A percentile compares a stretch with the other conserved stretches of the same genome.
Evolutionary conservation across 23 red algal genomes (phyloP).

Genomic region (Chondrus crispus): DNA sequence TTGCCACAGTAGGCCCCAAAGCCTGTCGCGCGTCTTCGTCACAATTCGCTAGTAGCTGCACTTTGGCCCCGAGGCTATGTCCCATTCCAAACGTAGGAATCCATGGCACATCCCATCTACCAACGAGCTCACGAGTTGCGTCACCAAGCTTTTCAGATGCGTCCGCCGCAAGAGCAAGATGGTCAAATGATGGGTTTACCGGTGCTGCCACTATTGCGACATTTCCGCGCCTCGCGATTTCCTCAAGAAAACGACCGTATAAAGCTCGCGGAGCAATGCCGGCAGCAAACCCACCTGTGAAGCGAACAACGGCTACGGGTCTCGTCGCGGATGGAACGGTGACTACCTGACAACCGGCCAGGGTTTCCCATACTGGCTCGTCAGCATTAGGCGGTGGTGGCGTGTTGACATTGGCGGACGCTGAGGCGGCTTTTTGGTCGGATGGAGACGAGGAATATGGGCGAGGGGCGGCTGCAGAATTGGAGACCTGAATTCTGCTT

Average conservation of each 20-base stretch:
- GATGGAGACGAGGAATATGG: too few species aligned
- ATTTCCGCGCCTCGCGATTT: conserved; percentile 34
- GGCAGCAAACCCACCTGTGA: conserved; percentile 62
- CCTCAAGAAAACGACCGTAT: conserved; percentile 59
- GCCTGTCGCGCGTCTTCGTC: not conserved
- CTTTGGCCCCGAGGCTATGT: conserved; percentile 84
- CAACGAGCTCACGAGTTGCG: conserved; percentile 14
- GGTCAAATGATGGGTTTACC: conserved; percentile 51
- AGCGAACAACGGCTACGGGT: conserved; percentile 54
- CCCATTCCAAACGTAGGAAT: conserved; percentile 78
- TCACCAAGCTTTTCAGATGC: not conserved
- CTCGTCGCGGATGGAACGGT: not conserved
- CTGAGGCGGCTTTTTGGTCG: not conserved
- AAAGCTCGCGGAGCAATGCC: conserved; percentile 53
- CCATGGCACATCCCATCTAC: not conserved
- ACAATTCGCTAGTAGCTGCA: conserved; percentile 45
- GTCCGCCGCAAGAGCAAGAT: conserved; percentile 33
- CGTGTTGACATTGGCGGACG: not conserved
- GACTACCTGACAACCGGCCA: not conserved
- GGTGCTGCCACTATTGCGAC: conserved; percentile 66
- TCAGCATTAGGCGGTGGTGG: not conserved
- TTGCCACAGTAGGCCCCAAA: conserved; percentile 32
- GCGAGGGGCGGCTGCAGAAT: too few species aligned
- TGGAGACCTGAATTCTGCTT: too few species aligned
- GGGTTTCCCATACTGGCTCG: not conserved